Evolutionary conservation across 148 eudicot species (phyloP), one percentile per base, ranked within the genome.

Genomic region (Simmondsia chinensis): DNA sequence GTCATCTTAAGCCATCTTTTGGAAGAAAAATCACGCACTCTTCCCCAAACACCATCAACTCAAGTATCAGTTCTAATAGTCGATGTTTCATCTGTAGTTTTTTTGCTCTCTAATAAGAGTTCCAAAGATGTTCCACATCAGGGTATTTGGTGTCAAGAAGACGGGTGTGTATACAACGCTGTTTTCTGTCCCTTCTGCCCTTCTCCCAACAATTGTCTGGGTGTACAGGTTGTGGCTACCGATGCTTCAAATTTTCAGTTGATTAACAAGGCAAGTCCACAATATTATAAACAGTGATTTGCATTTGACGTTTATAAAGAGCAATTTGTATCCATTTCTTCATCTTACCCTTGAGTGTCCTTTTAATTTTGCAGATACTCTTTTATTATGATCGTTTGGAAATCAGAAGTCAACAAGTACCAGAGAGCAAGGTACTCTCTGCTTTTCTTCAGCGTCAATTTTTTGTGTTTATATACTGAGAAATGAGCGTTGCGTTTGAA

Each of bases 111-210:
- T 49, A 52, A 53, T 38, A 60, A 41, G 52, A 57, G 34, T 60
- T 41, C 5, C 39, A 69, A 42, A 51, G 48, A 59, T 50, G 45
- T 45, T 60, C 59, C 60, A 26, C 80, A 72, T 38, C 76, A 82
- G 61, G 96, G 94, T 56, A 50, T 79, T 53, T 87, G 96, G 96
- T 73, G 82, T 54, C 67, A 55, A 54, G 96, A 79, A 61, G 93
- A 87, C 65, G 96, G 96, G 1, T 87, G 96, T 52, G 96, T 87
- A 13, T 87, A 71, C 53, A 65, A 63, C 49, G 39, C 73, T 4
- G 38, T 87, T 7, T 69, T 73, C 31, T 87, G 96, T 53, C 87
- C 87, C 34, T 79, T 74, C 46, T 87, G 96, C 48, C 14, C 32
- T 33, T 60, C 56, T 37, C 58, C 71, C 23, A 57, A 56, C 17